Conservation (phyloP, 495 filamentous ascomycete species). For the Penicillium coprophilum region DNA sequence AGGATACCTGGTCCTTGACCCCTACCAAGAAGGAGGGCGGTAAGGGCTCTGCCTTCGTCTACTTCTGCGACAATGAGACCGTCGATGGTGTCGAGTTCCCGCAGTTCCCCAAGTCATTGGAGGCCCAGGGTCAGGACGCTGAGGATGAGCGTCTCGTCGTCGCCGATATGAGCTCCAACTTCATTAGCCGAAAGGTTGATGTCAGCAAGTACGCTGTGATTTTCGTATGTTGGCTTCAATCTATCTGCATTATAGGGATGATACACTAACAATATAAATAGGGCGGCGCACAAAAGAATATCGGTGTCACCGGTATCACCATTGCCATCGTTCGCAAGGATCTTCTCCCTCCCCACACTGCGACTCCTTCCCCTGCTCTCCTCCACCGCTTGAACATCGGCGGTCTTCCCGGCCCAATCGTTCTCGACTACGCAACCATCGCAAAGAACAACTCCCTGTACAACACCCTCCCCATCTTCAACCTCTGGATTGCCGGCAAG, state of each 20-base stretch:
- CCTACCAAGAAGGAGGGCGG: conserved; percentile 52
- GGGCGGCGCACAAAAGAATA: conserved; percentile 84
- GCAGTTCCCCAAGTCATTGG: conserved; percentile 63
- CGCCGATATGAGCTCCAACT: conserved; percentile 82
- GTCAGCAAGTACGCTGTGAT: conserved; percentile 63
- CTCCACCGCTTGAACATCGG: conserved; percentile 62
- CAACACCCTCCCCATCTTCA: conserved; percentile 94
- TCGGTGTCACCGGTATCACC: conserved; percentile 82
- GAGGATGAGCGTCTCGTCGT: conserved; percentile 66
- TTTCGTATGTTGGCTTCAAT: conserved; percentile 32
- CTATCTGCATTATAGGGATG: neutral
- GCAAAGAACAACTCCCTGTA: conserved; percentile 89
- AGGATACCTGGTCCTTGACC: conserved; percentile 74
- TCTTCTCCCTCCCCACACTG: conserved; percentile 63
- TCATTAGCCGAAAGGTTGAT: conserved; percentile 61
- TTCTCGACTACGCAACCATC: conserved; percentile 76
- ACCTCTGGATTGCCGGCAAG: conserved; percentile 82
- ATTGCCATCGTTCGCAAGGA: conserved; percentile 76
- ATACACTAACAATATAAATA: conserved; percentile 20
- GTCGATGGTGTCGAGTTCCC: conserved; percentile 92
- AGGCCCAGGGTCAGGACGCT: conserved; percentile 48
- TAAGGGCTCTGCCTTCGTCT: conserved; percentile 68
- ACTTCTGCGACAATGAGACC: conserved; percentile 88
- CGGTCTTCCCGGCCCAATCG: conserved; percentile 69
- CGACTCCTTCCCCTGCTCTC: conserved; percentile 58